phyloP scores from a whole-genome alignment of 768 basidiomycete genomes.

The Lyophyllum decastes region DNA sequence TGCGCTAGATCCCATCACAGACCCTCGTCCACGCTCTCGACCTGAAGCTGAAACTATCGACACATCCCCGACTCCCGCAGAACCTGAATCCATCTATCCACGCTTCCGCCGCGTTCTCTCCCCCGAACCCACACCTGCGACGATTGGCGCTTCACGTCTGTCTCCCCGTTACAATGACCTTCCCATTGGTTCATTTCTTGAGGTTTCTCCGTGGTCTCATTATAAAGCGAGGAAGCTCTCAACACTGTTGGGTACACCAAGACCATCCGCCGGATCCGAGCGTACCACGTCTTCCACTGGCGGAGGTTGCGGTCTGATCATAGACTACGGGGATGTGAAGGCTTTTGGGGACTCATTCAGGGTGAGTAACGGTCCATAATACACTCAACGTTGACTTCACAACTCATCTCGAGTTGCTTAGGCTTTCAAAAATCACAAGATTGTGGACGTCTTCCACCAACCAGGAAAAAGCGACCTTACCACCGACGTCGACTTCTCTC shows the following conservation, averaged over 20 bases:
- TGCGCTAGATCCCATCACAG: constrained; percentile 18
- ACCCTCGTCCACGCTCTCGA: constrained; percentile 12
- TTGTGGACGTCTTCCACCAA: constrained; percentile 79
- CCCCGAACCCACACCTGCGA: constrained; percentile 48
- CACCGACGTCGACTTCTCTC: constrained; percentile 95
- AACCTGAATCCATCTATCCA: constrained; percentile 22
- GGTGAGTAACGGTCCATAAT: constrained; percentile 45
- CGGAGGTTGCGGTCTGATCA: constrained; percentile 68
- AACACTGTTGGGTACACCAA: constrained; percentile 45
- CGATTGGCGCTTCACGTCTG: constrained; percentile 58
- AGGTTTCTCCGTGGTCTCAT: constrained; percentile 76
- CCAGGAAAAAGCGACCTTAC: constrained; percentile 93
- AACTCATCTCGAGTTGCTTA: constrained; percentile 28
- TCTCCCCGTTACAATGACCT: constrained; percentile 71
- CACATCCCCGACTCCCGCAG: background rate
- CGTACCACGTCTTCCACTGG: constrained; percentile 14
- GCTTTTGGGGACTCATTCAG: constrained; percentile 76
- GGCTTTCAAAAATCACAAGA: constrained; percentile 89
- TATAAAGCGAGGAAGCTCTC: constrained; percentile 70
- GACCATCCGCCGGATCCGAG: background rate
- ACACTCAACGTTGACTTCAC: background rate
- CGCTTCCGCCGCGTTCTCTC: constrained; percentile 70
- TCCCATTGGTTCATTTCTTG: constrained; percentile 72
- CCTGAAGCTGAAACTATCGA: background rate
- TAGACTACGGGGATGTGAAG: constrained; percentile 86